These are phyloP conservation scores for Aspergillus funiculosus DNA, from an alignment of 495 filamentous ascomycete species.

Conservation along the genomic window DNA sequence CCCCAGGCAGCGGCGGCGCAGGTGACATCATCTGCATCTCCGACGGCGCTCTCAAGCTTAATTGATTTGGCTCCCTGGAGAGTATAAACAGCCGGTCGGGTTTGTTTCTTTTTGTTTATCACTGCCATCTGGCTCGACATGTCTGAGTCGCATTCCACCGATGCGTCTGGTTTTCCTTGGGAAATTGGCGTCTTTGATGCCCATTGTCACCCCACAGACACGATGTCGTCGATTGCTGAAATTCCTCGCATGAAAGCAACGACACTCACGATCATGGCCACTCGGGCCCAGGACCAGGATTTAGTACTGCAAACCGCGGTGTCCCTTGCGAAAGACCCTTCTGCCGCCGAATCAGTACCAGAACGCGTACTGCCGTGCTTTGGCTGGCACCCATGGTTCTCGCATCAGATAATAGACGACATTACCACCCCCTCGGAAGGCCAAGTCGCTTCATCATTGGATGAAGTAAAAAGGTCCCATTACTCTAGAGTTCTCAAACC, in stretches of 20 bases:
- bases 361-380: slow-evolving; percentile 67
- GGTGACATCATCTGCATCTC: slow-evolving; percentile 10
- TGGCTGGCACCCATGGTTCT: slow-evolving; percentile 99
- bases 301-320: slow-evolving; percentile 68
- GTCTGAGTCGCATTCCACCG: slow-evolving; percentile 15
- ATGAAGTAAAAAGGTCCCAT: slow-evolving; percentile 54
- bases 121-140: slow-evolving; percentile 8
- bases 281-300: slow-evolving; percentile 77
- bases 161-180: slow-evolving; percentile 63
- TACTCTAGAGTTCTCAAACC: slow-evolving; percentile 65
- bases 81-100: neutral
- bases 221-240: slow-evolving; percentile 61
- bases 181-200: slow-evolving; percentile 80
- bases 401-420: slow-evolving; percentile 76
- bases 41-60: neutral
- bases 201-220: slow-evolving; percentile 98
- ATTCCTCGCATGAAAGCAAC: slow-evolving; percentile 74
- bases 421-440: slow-evolving; percentile 23
- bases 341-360: slow-evolving; percentile 20
- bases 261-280: slow-evolving; percentile 81
- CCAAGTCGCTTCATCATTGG: neutral
- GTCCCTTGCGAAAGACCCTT: slow-evolving; percentile 29
- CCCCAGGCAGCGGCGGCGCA: slow-evolving; percentile 12
- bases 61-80: neutral
- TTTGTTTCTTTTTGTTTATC: neutral